These are phyloP conservation scores for Kwoniella sp. DNA, from an alignment of 768 basidiomycete genomes.

Conservation along the genomic window DNA sequence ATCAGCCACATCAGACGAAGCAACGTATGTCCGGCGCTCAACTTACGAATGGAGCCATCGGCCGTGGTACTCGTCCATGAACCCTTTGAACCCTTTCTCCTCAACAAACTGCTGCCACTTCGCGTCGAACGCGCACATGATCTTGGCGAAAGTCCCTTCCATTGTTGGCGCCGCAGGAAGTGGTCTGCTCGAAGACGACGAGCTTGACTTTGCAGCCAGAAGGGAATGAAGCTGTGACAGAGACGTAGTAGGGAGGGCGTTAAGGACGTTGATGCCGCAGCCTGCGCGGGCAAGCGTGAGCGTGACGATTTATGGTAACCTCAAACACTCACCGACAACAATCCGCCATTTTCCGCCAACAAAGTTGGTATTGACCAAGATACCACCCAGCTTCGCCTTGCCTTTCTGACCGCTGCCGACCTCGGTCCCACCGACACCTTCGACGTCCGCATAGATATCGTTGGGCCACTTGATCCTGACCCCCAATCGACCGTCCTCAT, in stretches of 20 bases:
- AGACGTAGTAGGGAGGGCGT: constrained; percentile 74
- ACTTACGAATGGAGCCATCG: constrained; percentile 91
- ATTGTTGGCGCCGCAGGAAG: constrained; percentile 56
- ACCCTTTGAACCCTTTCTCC: constrained; percentile 68
- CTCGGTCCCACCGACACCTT: constrained; percentile 52
- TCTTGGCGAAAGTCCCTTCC: constrained; percentile 69
- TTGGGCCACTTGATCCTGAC: constrained; percentile 95
- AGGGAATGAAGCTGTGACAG: constrained; percentile 63
- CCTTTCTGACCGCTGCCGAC: constrained; percentile 54
- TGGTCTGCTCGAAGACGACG: constrained; percentile 25
- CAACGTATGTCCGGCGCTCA: background rate
- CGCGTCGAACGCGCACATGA: constrained; percentile 69
- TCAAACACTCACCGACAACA: constrained; percentile 65
- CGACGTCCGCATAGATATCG: constrained; percentile 71
- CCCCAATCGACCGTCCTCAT: constrained; percentile 57
- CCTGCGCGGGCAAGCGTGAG: constrained; percentile 55
- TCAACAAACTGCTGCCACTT: constrained; percentile 73
- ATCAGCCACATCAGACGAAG: background rate
- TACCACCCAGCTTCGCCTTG: constrained; percentile 73
- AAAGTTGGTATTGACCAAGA: constrained; percentile 84
- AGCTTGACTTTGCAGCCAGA: constrained; percentile 26
- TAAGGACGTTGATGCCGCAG: constrained; percentile 82
- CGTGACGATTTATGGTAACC: too few relatives aligned
- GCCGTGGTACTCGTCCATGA: constrained; percentile 71
- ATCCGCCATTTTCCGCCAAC: constrained; percentile 67